phyloP scores from a whole-genome alignment of 2,329 filamentous ascomycete species.

The Penicillium sp. region DNA sequence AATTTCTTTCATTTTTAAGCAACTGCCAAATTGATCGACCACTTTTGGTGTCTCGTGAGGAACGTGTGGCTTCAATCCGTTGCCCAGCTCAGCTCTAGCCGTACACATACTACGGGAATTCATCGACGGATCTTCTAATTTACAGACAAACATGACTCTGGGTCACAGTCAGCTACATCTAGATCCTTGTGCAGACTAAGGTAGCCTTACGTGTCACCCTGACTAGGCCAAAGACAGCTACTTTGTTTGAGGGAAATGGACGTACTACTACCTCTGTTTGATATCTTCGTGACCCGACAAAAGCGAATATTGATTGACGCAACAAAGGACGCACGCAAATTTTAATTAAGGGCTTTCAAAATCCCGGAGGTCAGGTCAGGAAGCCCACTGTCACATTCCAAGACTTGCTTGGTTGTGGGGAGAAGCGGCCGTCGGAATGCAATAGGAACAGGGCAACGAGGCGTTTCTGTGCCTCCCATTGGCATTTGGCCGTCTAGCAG shows the following conservation, averaged over 20 bases:
- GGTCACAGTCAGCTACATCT: constrained; percentile 4
- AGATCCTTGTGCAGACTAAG: neutral
- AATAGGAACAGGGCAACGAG: constrained; percentile 6
- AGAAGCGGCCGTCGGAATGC: constrained; percentile 8
- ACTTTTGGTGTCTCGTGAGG: neutral
- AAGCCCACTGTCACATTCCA: constrained; percentile 12
- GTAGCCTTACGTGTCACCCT: constrained; percentile 8
- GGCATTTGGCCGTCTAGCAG: neutral
- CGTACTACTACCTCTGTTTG: neutral
- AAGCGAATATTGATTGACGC: neutral
- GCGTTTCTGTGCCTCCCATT: neutral
- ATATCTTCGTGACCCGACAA: neutral
- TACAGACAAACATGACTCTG: too few relatives aligned
- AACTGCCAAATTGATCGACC: constrained; percentile 6
- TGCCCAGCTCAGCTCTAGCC: neutral
- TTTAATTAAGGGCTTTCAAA: neutral
- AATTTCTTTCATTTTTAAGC: too few relatives aligned
- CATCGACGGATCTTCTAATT: neutral
- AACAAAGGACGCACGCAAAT: neutral
- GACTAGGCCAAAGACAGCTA: neutral
- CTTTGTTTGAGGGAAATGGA: neutral
- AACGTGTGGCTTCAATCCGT: constrained; percentile 2
- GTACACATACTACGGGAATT: neutral
- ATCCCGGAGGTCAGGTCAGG: neutral
- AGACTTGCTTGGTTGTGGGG: constrained; percentile 11